Evolutionary conservation across 2,329 filamentous ascomycete genomes (phyloP), one percentile per base, ranked within the genome.

Genomic region (Fusarium luffae): DNA sequence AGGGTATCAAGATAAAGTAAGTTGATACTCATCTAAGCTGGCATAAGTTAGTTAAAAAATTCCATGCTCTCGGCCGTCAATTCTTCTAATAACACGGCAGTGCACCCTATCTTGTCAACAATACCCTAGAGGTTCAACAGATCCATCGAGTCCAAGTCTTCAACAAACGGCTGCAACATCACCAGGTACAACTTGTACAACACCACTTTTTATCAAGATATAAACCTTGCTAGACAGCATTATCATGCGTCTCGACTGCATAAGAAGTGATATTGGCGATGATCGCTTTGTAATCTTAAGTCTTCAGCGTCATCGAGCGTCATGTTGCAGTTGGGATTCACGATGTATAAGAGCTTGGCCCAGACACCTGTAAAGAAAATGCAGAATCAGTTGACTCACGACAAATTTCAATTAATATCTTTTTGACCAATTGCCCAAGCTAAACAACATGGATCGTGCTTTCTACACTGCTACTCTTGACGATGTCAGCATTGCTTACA

Each of bases 231-330:
- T n/a, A 23, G 18, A 13, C 9, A 14, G 14, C n/a, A 2, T n/a
- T 25, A 4, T 49, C 9, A 16, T 23, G 19, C 19, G 12, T 5
- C 13, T 49, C 2, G 6, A 23, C 10, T 49, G 16, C 19, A 12
- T 2, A 18, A 34, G 13, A 13, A 6, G 14, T 12, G 23, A 23
- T 16, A 32, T 14, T 10, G 1, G 4, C 25, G 14, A 27, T 50
- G 40, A 52, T 42, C 25, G 62, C 62, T 55, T 67, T 30, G 61
- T 54, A 48, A 55, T 66, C 23, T 18, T 25, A n/a, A 40, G 41
- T 56, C 56, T 66, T 66, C 46, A 61, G 63, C 55, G 62, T 49
- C 62, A 61, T 66, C 41, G 50, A 66, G 46, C 62, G 55, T 66
- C 61, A 67, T 66, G 27, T 7, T 19, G 23, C 28, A n/a, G 23